Base-by-base conservation (phyloP, 345 rosid genomes). In the Raphanus sativus region DNA sequence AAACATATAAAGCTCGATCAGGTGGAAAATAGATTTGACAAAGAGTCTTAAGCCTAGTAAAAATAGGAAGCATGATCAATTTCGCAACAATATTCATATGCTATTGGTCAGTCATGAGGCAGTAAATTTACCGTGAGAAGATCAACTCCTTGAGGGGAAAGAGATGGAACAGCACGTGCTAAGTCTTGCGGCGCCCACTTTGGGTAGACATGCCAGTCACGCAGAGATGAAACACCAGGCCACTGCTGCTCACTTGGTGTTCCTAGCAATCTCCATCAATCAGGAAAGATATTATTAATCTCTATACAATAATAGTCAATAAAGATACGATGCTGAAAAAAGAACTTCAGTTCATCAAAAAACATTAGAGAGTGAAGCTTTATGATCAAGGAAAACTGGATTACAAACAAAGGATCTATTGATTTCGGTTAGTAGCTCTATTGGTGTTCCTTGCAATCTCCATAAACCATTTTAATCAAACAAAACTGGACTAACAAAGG, bases 161-260 rank as follows among this genome's bases (percentile, higher is more conserved):
- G 92, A 65, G 89, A 62, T 3, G 98, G 95, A 63, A 90, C 97
- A 61, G 86, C 91, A 8, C 88, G 92, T 0, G 86, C 84, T 73
- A 92, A 81, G 79, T 82, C 81, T 73, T 94, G 98, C 40, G 90
- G 84, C 74, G 88, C 90, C 98, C 98, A 94, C 58, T 55, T 81
- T 12, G 97, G 98, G 80, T 92, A 94, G 6, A 86, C 90, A 80
- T 94, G 98, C 98, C 98, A 94, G 73, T 94, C 98, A 75, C 91
- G 80, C 62, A 92, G 82, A 65, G 89, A 26, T 69, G 88, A 81
- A 38, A 94, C 98, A 61, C 98, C 98, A 0, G 94, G 92, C 98
- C 98, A 94, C 66, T 90, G 75, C 84, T 86, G 83, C 74, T 94
- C 98, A 25, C 85, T 82, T 10, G 98, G 98, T 12, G 98, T 94